Evolutionary conservation across 2,329 filamentous ascomycete species (phyloP).

Genomic region (Penicillium concentricum): DNA sequence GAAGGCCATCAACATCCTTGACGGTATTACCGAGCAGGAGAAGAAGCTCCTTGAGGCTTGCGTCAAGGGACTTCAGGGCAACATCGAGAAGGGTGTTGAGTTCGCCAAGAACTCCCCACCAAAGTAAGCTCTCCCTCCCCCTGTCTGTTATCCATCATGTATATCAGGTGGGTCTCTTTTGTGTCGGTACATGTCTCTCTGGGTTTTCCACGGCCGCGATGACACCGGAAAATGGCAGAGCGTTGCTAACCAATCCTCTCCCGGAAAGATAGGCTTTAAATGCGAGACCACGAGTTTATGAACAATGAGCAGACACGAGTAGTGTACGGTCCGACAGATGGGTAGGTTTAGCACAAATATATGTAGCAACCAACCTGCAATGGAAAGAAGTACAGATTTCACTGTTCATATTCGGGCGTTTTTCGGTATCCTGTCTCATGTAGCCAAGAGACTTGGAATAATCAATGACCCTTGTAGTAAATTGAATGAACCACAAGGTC

Average conservation of each 20-base stretch:
- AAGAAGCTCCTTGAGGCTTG: conserved; percentile 77
- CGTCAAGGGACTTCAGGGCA: conserved; percentile 78
- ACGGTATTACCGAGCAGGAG: conserved; percentile 78
- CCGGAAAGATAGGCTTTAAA: conserved; percentile 48
- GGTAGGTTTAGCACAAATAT: conserved; percentile 14
- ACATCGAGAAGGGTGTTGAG: conserved; percentile 89
- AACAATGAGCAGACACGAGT: conserved; percentile 21
- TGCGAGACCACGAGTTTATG: conserved; percentile 28
- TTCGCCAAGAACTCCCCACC: conserved; percentile 85
- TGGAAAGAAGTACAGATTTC: conserved; percentile 14
- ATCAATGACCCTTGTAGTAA: background rate
- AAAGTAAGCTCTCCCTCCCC: conserved; percentile 65
- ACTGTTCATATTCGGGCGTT: background rate
- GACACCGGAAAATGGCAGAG: conserved; percentile 26
- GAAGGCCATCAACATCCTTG: conserved; percentile 79
- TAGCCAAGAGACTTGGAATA: background rate
- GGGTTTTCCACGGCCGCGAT: conserved; percentile 2
- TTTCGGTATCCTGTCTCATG: background rate
- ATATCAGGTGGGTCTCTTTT: conserved; percentile 11
- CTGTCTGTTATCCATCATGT: conserved; percentile 13
- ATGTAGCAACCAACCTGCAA: conserved; percentile 19
- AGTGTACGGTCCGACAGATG: conserved; percentile 17
- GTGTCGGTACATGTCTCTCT: conserved; percentile 9
- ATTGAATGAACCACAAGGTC: background rate
- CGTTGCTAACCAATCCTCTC: conserved; percentile 38